These are phyloP conservation scores for Mycena galopus DNA, from an alignment of 768 basidiomycete species.

Conservation along the genomic window DNA sequence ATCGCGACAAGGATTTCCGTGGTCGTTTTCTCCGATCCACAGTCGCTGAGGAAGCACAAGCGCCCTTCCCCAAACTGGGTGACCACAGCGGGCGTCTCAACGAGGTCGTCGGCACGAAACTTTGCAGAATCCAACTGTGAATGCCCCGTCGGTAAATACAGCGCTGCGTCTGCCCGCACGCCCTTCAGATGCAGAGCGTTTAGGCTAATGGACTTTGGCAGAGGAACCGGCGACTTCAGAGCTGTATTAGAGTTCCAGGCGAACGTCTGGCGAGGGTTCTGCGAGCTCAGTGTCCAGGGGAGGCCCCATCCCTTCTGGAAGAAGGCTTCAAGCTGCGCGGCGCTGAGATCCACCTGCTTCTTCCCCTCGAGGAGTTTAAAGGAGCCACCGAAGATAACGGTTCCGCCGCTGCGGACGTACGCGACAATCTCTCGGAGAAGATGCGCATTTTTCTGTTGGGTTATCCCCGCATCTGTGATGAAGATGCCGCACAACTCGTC, in stretches of 20 bases:
- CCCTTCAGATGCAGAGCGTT: slow-evolving; percentile 45
- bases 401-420: slow-evolving; percentile 53
- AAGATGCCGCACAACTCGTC: slow-evolving; percentile 50
- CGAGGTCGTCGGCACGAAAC: neutral
- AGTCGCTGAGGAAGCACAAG: slow-evolving; percentile 54
- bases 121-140: slow-evolving; percentile 4
- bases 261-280: neutral
- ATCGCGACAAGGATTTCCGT: slow-evolving; percentile 50
- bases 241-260: slow-evolving; percentile 34
- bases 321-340: slow-evolving; percentile 38
- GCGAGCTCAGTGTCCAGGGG: slow-evolving; percentile 43
- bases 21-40: slow-evolving; percentile 46
- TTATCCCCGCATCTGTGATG: slow-evolving; percentile 50
- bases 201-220: slow-evolving; percentile 39
- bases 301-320: slow-evolving; percentile 49
- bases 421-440: slow-evolving; percentile 47
- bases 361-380: slow-evolving; percentile 34
- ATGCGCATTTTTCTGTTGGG: slow-evolving; percentile 38
- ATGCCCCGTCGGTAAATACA: slow-evolving; percentile 31
- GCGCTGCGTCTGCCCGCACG: slow-evolving; percentile 35
- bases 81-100: slow-evolving; percentile 41
- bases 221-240: slow-evolving; percentile 35
- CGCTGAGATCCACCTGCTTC: slow-evolving; percentile 25
- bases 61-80: slow-evolving; percentile 51
- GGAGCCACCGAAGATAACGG: slow-evolving; percentile 48